Evolutionary conservation across 2,329 filamentous ascomycete species (phyloP).

Genomic region (Paecilomyces niveus): DNA sequence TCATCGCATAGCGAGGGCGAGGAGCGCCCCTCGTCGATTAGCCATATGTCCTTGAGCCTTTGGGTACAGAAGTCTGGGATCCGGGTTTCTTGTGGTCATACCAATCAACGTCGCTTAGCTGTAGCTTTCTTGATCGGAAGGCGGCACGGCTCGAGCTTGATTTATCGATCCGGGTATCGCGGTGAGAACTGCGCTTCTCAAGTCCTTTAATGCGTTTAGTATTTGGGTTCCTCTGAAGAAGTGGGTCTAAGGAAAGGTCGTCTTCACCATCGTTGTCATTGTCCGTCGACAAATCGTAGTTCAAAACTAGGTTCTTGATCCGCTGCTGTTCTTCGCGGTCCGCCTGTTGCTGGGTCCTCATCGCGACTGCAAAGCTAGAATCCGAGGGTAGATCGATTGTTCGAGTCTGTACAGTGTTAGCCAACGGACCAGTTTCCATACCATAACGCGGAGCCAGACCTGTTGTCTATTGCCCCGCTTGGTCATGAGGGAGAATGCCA

Average conservation of each 20-base stretch:
- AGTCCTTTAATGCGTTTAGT: constrained; percentile 27
- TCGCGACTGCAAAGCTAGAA: constrained; percentile 89
- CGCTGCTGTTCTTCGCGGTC: constrained; percentile 95
- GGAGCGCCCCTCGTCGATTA: neutral
- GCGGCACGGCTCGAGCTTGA: constrained; percentile 59
- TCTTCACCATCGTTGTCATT: constrained; percentile 68
- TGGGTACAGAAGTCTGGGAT: constrained; percentile 1
- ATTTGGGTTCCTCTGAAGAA: constrained; percentile 20
- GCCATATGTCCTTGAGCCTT: constrained; percentile 2
- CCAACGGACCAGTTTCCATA: neutral
- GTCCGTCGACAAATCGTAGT: constrained; percentile 84
- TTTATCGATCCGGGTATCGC: constrained; percentile 45
- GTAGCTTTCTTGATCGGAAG: constrained; percentile 81
- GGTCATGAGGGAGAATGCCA: constrained; percentile 94
- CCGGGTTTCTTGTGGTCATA: constrained; percentile 43
- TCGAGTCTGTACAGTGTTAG: constrained; percentile 57
- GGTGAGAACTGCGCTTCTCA: constrained; percentile 36
- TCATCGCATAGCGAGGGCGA: neutral
- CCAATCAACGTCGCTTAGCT: constrained; percentile 97
- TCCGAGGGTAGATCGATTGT: constrained; percentile 81
- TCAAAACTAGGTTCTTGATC: constrained; percentile 95
- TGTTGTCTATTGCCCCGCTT: constrained; percentile 95
- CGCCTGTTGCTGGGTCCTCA: constrained; percentile 92
- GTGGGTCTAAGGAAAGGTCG: constrained; percentile 14
- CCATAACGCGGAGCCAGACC: constrained; percentile 42